Conservation (phyloP, 192 early-diverging fungal genomes). For the Podochytrium sp. region DNA sequence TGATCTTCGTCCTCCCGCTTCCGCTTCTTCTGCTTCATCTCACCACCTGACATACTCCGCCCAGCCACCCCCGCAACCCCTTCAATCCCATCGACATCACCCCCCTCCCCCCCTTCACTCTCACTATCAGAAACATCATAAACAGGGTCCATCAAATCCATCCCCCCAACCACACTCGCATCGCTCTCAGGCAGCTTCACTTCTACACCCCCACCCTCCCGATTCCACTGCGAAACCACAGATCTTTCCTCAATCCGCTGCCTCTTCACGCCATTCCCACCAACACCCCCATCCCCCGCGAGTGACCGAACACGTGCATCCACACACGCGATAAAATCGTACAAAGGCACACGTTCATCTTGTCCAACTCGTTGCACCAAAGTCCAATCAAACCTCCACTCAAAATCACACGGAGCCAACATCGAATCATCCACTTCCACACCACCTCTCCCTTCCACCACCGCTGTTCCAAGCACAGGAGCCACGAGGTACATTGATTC, state of each 20-base stretch:
- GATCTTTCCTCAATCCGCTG: slow-evolving; percentile 1
- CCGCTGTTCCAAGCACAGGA: slow-evolving; percentile 25
- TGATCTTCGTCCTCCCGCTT: neutral
- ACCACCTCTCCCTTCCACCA: neutral
- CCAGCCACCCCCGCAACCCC: no score
- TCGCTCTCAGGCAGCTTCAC: no score
- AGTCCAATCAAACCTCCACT: slow-evolving; percentile 39
- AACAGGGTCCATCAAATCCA: slow-evolving; percentile 10
- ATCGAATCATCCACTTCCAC: no score
- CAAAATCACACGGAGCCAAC: slow-evolving; percentile 18
- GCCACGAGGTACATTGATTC: slow-evolving; percentile 18
- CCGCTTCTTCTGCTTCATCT: no score
- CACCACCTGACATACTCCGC: no score
- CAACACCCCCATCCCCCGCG: neutral
- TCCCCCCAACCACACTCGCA: neutral
- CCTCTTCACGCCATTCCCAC: slow-evolving; percentile 12
- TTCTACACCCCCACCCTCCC: no score
- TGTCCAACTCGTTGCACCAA: slow-evolving; percentile 25
- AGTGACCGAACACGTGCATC: neutral
- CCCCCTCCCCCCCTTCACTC: neutral
- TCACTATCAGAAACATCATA: neutral
- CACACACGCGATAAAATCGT: slow-evolving; percentile 32
- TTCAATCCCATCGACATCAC: no score
- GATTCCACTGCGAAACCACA: no score
- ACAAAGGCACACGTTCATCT: slow-evolving; percentile 16